These are phyloP conservation scores for Colletotrichum karsti DNA, from an alignment of 2,329 filamentous ascomycete species.

Conservation along the genomic window DNA sequence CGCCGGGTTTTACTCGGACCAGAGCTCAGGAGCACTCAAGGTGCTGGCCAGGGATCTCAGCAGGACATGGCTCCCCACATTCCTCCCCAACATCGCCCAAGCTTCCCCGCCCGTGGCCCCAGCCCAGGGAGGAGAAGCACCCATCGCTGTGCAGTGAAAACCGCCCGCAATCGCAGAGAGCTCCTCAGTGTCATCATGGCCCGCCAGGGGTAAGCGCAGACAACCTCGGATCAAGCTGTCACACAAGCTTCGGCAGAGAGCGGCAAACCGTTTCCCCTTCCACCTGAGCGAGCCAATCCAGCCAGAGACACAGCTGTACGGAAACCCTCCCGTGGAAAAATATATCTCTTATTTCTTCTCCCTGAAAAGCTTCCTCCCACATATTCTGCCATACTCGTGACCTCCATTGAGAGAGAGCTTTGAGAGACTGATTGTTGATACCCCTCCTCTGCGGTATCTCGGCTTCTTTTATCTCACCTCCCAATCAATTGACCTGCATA, in stretches of 20 bases:
- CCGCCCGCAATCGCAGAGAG: neutral
- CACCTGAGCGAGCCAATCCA: conserved; percentile 13
- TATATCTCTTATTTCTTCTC: conserved; percentile 3
- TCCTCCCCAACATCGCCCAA: conserved; percentile 7
- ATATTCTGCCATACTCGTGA: neutral
- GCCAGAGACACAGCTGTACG: neutral
- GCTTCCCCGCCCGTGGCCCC: conserved; percentile 25
- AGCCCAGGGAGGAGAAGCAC: conserved; percentile 8
- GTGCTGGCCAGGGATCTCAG: neutral
- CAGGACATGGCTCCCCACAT: conserved; percentile 21
- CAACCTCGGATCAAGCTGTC: conserved; percentile 32
- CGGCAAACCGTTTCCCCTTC: conserved; percentile 26
- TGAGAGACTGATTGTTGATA: neutral
- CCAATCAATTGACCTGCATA: conserved; percentile 24
- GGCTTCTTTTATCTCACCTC: neutral
- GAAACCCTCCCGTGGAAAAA: too few species aligned
- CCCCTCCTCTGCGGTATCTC: neutral
- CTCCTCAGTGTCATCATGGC: conserved; percentile 15
- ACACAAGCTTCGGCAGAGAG: conserved; percentile 29
- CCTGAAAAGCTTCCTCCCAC: conserved; percentile 1
- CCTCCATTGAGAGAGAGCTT: neutral
- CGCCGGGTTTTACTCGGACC: conserved; percentile 2
- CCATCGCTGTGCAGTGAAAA: neutral
- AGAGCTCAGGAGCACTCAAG: neutral
- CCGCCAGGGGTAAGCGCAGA: conserved; percentile 27